phyloP scores from a whole-genome alignment of 306 rosid genomes.

The Prosopis cineraria region DNA sequence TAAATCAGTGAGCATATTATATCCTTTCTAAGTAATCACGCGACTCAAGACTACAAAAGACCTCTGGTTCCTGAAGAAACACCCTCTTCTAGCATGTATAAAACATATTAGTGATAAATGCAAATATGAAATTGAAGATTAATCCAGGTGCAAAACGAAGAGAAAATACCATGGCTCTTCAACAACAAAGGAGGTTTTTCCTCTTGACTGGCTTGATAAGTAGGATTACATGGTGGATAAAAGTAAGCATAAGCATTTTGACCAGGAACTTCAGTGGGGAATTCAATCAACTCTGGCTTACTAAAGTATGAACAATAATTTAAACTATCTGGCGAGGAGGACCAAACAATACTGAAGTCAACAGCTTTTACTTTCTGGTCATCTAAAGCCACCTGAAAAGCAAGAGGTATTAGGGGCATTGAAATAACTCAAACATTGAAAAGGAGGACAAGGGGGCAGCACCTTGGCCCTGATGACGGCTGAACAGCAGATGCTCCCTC shows the following conservation, averaged over 20 bases:
- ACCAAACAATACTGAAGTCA: conserved; percentile 74
- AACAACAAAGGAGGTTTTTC: conserved; percentile 94
- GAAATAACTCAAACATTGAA: conserved; percentile 9
- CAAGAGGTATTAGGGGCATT: conserved; percentile 1
- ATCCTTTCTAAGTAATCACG: not conserved
- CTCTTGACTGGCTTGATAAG: conserved; percentile 57
- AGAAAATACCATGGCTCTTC: conserved; percentile 80
- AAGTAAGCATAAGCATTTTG: conserved; percentile 91
- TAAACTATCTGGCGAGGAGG: conserved; percentile 83
- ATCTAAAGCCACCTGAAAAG: conserved; percentile 70
- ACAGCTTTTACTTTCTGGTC: conserved; percentile 57
- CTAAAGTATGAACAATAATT: conserved; percentile 73
- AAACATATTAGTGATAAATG: conserved; percentile 13
- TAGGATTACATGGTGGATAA: conserved; percentile 80
- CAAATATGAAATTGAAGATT: conserved; percentile 1
- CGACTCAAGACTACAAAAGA: not conserved
- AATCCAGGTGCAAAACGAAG: not conserved
- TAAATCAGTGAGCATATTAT: conserved; percentile 9
- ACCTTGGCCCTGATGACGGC: conserved; percentile 89
- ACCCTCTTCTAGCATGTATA: not conserved
- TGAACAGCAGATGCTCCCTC: conserved; percentile 86
- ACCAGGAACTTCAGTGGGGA: conserved; percentile 92
- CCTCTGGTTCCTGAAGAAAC: not conserved
- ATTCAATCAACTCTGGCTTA: conserved; percentile 81
- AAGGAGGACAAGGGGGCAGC: not conserved